Evolutionary conservation across 208 protist genomes (phyloP).

Genomic region (Leishmania lainsoni): DNA sequence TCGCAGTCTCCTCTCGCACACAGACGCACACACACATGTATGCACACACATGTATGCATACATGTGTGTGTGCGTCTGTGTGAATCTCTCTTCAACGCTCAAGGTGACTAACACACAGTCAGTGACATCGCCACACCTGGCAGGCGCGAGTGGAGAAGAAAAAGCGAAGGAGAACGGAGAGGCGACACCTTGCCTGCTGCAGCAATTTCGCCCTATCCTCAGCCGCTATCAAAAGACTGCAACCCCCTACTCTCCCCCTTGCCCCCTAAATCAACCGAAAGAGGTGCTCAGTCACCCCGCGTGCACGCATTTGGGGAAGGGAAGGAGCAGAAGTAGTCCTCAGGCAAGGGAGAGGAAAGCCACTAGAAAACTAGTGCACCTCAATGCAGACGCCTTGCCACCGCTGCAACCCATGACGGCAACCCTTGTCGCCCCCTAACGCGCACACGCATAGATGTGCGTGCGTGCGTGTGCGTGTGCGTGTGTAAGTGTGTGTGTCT

Average conservation of each 20-base stretch:
- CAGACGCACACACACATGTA: background rate
- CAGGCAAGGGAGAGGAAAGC: background rate
- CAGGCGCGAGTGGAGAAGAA: background rate
- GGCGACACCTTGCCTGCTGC: background rate
- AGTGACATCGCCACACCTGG: background rate
- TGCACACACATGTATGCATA: background rate
- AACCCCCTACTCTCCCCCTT: no score
- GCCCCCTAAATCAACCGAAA: background rate
- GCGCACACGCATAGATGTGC: background rate
- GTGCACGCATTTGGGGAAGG: background rate
- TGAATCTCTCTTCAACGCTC: background rate
- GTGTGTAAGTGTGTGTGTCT: background rate
- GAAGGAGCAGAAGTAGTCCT: background rate
- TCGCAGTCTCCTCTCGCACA: background rate
- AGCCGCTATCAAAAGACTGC: background rate
- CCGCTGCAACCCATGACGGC: background rate
- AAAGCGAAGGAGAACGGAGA: conserved; percentile 4
- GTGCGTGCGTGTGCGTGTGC: background rate
- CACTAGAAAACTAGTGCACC: background rate
- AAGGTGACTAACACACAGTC: background rate
- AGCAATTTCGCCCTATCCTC: background rate
- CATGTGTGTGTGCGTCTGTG: background rate
- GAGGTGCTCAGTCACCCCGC: background rate
- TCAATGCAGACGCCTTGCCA: background rate
- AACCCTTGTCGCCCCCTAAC: background rate